Conservation (phyloP, 176 grass and related monocot species). For the Oryza coarctata region DNA sequence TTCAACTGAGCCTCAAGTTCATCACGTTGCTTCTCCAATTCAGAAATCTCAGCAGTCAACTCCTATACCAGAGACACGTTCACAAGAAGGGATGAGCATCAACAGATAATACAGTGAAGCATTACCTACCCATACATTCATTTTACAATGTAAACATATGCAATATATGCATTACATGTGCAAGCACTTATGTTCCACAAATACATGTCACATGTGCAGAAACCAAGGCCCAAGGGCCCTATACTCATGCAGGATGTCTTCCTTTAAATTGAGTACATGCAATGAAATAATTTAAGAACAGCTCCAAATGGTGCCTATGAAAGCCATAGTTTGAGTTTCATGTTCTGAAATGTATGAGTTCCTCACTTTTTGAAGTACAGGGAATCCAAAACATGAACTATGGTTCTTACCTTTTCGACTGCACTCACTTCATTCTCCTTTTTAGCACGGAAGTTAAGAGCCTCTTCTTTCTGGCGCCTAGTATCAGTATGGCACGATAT, state of each 20-base stretch:
- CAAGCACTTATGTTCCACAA: background rate
- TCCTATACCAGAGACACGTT: slow-evolving; percentile 57
- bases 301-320: background rate
- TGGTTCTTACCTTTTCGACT: slow-evolving; percentile 73
- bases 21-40: slow-evolving; percentile 88
- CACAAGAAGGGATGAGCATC: background rate
- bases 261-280: slow-evolving; percentile 10
- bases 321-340: background rate
- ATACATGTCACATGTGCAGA: slow-evolving; percentile 21
- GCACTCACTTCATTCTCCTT: slow-evolving; percentile 75
- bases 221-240: background rate
- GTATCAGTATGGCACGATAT: slow-evolving; percentile 16
- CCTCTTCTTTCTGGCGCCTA: slow-evolving; percentile 97
- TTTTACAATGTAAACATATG: slow-evolving; percentile 24
- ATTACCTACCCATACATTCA: slow-evolving; percentile 6
- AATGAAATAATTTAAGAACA: slow-evolving; percentile 10
- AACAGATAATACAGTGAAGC: background rate
- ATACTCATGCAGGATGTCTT: slow-evolving; percentile 20
- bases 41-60: slow-evolving; percentile 76
- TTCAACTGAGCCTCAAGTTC: slow-evolving; percentile 92
- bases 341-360: background rate
- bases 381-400: slow-evolving; percentile 15
- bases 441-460: slow-evolving; percentile 85
- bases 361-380: slow-evolving; percentile 19
- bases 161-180: background rate